Percentiles rank a stretch among this genome's conserved stretches.
Conservation (phyloP, 139 green algal species). For the Desmodesmus armatus region DNA sequence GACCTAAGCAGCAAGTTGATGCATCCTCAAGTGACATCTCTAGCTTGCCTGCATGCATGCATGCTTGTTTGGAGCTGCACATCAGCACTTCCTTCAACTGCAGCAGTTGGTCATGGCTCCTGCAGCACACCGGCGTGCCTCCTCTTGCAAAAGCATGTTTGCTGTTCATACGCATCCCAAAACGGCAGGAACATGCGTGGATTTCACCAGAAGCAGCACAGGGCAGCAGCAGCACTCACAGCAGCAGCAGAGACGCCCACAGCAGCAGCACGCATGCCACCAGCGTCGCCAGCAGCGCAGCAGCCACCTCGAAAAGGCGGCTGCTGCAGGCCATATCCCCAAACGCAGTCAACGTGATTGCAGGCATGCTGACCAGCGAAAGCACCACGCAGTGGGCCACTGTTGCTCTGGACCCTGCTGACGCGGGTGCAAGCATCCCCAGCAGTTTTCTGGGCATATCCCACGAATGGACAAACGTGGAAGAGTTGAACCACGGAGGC, state of each 20-base stretch:
- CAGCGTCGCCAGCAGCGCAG: not conserved
- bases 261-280: not conserved
- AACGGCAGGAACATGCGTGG: not conserved
- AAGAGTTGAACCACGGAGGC: slow-evolving; percentile 29
- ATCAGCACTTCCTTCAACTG: too few species aligned
- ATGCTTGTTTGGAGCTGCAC: too few species aligned
- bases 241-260: not conserved
- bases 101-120: too few species aligned
- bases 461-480: slow-evolving; percentile 40
- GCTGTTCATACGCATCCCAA: too few species aligned
- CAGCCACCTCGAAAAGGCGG: not conserved
- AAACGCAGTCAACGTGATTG: not conserved
- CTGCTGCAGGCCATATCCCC: slow-evolving; percentile 10
- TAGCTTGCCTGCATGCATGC: too few species aligned
- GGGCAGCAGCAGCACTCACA: not conserved
- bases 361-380: not conserved
- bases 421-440: not conserved
- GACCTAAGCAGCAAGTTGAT: too few species aligned
- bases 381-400: not conserved
- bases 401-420: not conserved
- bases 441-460: slow-evolving; percentile 41
- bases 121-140: too few species aligned
- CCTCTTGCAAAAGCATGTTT: too few species aligned
- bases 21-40: too few species aligned
- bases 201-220: not conserved